A percentile compares a stretch with the other conserved stretches of the same genome.
phyloP scores from a whole-genome alignment of 345 rosid genomes.

The Geranium brycei region DNA sequence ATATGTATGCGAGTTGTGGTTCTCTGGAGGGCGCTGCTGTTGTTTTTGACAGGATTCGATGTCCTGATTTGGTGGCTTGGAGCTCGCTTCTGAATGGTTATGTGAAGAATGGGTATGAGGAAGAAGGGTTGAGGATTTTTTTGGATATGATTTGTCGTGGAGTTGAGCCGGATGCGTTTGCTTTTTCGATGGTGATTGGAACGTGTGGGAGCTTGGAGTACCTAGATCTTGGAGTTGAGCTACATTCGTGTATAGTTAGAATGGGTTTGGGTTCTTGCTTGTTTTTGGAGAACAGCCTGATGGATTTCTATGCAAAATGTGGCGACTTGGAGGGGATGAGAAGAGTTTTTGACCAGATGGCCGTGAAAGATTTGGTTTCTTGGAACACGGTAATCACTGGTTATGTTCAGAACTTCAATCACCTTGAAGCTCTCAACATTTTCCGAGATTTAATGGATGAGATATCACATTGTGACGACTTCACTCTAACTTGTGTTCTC shows the following conservation, averaged over 20 bases:
- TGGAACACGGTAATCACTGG: constrained; percentile 23
- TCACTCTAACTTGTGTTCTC: constrained; percentile 18
- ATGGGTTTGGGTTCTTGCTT: background rate
- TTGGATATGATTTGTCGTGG: no score
- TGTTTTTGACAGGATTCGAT: constrained; percentile 11
- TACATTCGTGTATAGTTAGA: no score
- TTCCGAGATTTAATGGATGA: constrained; percentile 14
- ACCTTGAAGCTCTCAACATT: constrained; percentile 14
- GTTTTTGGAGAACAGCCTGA: constrained; percentile 17
- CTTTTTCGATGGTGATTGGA: no score
- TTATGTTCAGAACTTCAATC: constrained; percentile 14
- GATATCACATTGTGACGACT: constrained; percentile 16
- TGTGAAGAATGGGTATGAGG: constrained; percentile 15
- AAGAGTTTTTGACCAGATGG: constrained; percentile 12
- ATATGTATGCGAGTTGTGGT: constrained; percentile 21
- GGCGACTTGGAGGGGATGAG: constrained; percentile 12
- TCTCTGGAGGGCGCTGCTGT: constrained; percentile 13
- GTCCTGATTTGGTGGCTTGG: constrained; percentile 22
- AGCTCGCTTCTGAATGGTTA: constrained; percentile 15
- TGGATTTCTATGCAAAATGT: constrained; percentile 23
- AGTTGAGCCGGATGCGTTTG: no score
- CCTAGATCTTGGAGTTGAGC: no score
- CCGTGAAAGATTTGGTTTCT: constrained; percentile 18
- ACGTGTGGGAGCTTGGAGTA: no score
- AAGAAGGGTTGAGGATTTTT: constrained; percentile 9